Base-by-base conservation (phyloP, 78 protist genomes). In the Polysphondylium violaceum region DNA sequence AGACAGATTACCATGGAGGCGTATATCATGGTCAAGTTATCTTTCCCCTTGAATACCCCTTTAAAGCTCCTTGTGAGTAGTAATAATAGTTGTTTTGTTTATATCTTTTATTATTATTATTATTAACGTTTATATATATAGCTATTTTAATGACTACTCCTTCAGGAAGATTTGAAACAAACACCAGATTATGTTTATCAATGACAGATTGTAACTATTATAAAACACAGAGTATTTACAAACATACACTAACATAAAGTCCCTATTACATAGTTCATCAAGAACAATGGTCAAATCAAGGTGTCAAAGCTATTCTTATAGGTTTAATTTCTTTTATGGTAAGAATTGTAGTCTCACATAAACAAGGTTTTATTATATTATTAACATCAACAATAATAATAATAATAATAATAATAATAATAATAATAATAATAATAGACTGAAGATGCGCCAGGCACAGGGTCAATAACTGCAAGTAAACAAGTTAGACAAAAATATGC, bases 1-100 rank as follows among this genome's bases (percentile, higher is more conserved):
- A 86, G 27, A 74, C 97, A 2, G 74, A 41, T 1, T 98, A 75
- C 16, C 93, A 93, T 0, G 97, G 93, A 0, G 99, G 99, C 9
- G 4, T 91, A 12, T 98, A 98, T 72, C 99, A 98, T 77, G 99
- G 99, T 25, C 83, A 95, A 4, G 85, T 97, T 47, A 75, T 94
- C 9, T 83, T 98, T 17, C 98, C 99, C 16, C n/a, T 85, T 0
- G 94, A 98, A 33, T 98, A 96, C 56, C 99, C 99, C 14, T 43
- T 63, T 59, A 83, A 88, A 74, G 97, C 99, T 2, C 97, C 97
- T 2, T 78, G n/a, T n/a, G n/a, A n/a, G n/a, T n/a, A n/a, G n/a
- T n/a, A n/a, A n/a, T n/a, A 50, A 40, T 40, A 23, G 73, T 38
- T 23, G 5, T 17, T 9, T 16, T 50, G 9, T 9, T 50, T 12